These are phyloP conservation scores for Blastocystis hominis DNA, from an alignment of 352 stramenopile genomes.

Conservation along the genomic window DNA sequence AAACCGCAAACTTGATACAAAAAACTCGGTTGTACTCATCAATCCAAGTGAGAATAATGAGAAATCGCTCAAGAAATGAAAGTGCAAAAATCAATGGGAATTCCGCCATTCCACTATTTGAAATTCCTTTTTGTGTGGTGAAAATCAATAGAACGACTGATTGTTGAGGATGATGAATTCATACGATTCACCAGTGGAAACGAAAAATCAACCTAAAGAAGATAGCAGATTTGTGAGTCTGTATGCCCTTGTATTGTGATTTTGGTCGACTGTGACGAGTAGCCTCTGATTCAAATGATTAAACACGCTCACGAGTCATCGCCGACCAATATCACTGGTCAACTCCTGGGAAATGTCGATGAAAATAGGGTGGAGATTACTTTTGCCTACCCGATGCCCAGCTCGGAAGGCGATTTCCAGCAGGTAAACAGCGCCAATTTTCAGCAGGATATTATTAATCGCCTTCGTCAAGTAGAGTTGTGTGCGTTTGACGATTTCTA, in stretches of 20 bases:
- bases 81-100: not conserved
- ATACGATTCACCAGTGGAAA: not conserved
- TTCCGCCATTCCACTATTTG: not conserved
- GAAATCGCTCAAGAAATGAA: not conserved
- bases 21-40: not conserved
- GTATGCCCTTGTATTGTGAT: not conserved
- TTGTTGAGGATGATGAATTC: not conserved
- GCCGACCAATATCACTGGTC: constrained; percentile 9
- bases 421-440: not conserved
- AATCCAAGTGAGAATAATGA: not conserved
- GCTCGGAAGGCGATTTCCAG: constrained; percentile 17
- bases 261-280: not conserved
- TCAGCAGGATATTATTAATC: constrained; percentile 25
- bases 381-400: constrained; percentile 26
- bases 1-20: not conserved
- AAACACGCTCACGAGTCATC: constrained; percentile 34
- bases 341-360: constrained; percentile 34
- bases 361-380: constrained; percentile 15
- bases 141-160: not conserved
- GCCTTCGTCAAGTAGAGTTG: not conserved
- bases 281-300: constrained; percentile 51
- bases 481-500: not conserved
- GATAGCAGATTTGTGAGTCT: not conserved
- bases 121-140: not conserved
- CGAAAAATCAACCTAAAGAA: not conserved